Base-by-base conservation (phyloP, 176 grass and related monocot species). In the Lolium multiflorum region DNA sequence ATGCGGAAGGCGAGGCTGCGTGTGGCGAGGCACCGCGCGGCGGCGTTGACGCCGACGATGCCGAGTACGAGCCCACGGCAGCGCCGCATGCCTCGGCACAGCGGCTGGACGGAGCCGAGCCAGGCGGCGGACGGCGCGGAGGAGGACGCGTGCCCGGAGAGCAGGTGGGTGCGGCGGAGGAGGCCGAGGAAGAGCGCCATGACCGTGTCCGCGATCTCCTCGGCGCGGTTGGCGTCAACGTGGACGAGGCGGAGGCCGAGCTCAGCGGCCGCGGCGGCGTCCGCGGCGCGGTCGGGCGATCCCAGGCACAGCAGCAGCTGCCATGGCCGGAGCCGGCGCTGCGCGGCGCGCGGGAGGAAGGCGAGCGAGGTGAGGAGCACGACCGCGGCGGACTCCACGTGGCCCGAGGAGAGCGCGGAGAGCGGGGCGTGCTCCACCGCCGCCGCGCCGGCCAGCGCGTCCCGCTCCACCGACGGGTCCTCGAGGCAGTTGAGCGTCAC, bases 171-270 rank as follows among this genome's bases (percentile, higher is more conserved):
- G 47, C 92, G 88, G 69, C 93, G 92, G 61, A 98, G 87, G 83
- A 98, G 94, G 3, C 91, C 91, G 16, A 98, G 91, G 83, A 98
- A 89, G 58, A 98, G 93, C 71, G 96, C 96, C 96, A 95, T 98
- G 81, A 98, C 90, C 37, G 93, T 95, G 81, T 98, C 96, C 7
- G 91, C 93, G 8, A 98, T 84, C 93, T 95, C 96, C 84, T 94
- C 91, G 20, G 91, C 89, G 50, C 93, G 89, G 81, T 89, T 92
- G 46, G 93, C 88, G 83, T 98, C 93, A 12, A 95, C 91, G 44
- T 95, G 96, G 28, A 92, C 86, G 22, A 98, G 84, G 65, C 91
- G 83, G 83, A 98, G 88, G 5, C 96, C 96, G 41, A 98, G 96
- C 80, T 98, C 96, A 15, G 91, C 85, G 74, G 93, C 96, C 0